Conservation (phyloP, 208 protist genomes). For the Wallacemonas rigidus region DNA sequence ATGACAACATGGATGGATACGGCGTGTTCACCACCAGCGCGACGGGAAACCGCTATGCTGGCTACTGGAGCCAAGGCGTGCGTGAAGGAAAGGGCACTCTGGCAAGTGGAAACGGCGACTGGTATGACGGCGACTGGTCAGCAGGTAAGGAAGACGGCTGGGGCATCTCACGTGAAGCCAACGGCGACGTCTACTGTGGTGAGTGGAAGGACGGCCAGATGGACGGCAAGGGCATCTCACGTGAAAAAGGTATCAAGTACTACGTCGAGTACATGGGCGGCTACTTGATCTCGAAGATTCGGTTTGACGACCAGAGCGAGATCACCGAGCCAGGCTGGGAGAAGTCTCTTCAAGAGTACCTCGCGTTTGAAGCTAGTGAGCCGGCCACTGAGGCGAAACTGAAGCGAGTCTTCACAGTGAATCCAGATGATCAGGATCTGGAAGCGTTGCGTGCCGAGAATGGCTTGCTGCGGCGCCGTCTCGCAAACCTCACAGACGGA, state of each 20-base stretch:
- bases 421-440: conserved; percentile 16
- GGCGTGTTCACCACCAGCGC: conserved; percentile 45
- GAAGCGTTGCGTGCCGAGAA: conserved; percentile 30
- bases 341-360: not conserved
- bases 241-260: conserved; percentile 45
- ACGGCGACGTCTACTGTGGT: conserved; percentile 63
- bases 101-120: conserved; percentile 46
- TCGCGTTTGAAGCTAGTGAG: not conserved
- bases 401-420: conserved; percentile 1
- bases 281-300: conserved; percentile 52
- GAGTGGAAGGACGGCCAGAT: conserved; percentile 65
- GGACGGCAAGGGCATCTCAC: conserved; percentile 65
- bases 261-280: conserved; percentile 58
- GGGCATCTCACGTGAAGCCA: conserved; percentile 49
- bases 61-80: conserved; percentile 54
- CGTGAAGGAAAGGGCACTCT: conserved; percentile 53
- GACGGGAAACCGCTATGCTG: conserved; percentile 54
- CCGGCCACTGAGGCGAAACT: not conserved
- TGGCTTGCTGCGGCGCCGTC: conserved; percentile 26
- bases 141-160: conserved; percentile 52
- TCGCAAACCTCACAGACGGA: conserved; percentile 25
- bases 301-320: conserved; percentile 16
- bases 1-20: conserved; percentile 65
- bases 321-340: conserved; percentile 1
- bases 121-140: conserved; percentile 66